Evolutionary conservation across 2,329 filamentous ascomycete genomes (phyloP).

Genomic region (Aspergillus uvarum): DNA sequence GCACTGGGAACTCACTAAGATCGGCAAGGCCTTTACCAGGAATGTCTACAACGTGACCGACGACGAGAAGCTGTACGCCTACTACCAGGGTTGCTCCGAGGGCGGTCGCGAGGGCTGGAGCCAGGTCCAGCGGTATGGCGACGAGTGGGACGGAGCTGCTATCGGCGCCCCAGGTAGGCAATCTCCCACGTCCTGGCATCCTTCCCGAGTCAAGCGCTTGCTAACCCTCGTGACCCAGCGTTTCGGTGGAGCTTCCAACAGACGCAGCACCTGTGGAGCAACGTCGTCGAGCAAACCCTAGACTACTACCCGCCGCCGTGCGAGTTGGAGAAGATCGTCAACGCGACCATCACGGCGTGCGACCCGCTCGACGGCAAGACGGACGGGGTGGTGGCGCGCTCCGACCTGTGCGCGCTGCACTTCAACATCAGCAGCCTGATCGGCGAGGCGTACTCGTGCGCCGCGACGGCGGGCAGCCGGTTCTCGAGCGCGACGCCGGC

Average conservation of each 20-base stretch:
- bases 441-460: conserved; percentile 49
- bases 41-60: conserved; percentile 40
- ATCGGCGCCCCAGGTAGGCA: conserved; percentile 43
- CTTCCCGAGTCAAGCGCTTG: too few relatives aligned
- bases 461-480: conserved; percentile 29
- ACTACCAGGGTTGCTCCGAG: conserved; percentile 57
- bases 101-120: conserved; percentile 54
- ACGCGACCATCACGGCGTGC: conserved; percentile 55
- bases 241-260: conserved; percentile 49
- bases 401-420: conserved; percentile 49
- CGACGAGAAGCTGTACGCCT: conserved; percentile 39
- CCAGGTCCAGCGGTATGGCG: conserved; percentile 52
- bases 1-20: conserved; percentile 51
- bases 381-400: conserved; percentile 55
- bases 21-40: conserved; percentile 48
- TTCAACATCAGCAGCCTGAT: conserved; percentile 50
- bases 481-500: conserved; percentile 27
- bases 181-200: not conserved
- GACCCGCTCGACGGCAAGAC: conserved; percentile 56
- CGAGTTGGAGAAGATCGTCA: conserved; percentile 41
- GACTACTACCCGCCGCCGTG: conserved; percentile 46
- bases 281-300: conserved; percentile 40
- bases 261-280: conserved; percentile 42
- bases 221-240: conserved; percentile 22
- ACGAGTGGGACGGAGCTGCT: conserved; percentile 50